Percentiles rank a stretch among this genome's conserved stretches.
phyloP scores from a whole-genome alignment of 2,329 filamentous ascomycete genomes.

The Exophiala lecanii-corni region DNA sequence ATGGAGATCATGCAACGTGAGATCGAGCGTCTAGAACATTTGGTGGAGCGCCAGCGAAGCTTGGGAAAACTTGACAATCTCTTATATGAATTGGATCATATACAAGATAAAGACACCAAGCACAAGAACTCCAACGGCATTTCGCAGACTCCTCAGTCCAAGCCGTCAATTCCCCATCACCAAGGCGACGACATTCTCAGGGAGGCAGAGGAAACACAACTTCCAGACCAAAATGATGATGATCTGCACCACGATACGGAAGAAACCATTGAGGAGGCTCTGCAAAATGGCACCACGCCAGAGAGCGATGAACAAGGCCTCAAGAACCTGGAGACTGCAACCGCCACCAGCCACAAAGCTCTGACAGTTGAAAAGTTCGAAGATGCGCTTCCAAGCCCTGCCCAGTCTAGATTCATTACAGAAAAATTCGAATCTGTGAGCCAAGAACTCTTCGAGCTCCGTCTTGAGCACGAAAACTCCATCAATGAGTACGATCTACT shows the following conservation, averaged over 20 bases:
- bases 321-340: constrained; percentile 34
- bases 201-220: constrained; percentile 41
- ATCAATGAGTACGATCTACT: constrained; percentile 76
- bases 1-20: constrained; percentile 95
- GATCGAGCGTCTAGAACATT: constrained; percentile 87
- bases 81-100: constrained; percentile 80
- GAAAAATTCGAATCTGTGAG: constrained; percentile 90
- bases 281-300: constrained; percentile 14
- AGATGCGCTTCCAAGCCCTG: constrained; percentile 58
- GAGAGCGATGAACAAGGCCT: constrained; percentile 33
- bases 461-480: constrained; percentile 83
- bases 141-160: constrained; percentile 31
- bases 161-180: constrained; percentile 34
- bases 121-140: constrained; percentile 36
- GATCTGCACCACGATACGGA: constrained; percentile 22
- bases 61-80: constrained; percentile 91
- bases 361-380: constrained; percentile 47
- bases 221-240: constrained; percentile 29
- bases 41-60: constrained; percentile 90
- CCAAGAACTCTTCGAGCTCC: constrained; percentile 84
- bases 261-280: constrained; percentile 20
- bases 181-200: constrained; percentile 37
- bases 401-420: constrained; percentile 78
- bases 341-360: constrained; percentile 38
- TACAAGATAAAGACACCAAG: constrained; percentile 54